Evolutionary conservation across 1,139 yeast genomes (phyloP).

Genomic region (Suhomyces panamericanus): DNA sequence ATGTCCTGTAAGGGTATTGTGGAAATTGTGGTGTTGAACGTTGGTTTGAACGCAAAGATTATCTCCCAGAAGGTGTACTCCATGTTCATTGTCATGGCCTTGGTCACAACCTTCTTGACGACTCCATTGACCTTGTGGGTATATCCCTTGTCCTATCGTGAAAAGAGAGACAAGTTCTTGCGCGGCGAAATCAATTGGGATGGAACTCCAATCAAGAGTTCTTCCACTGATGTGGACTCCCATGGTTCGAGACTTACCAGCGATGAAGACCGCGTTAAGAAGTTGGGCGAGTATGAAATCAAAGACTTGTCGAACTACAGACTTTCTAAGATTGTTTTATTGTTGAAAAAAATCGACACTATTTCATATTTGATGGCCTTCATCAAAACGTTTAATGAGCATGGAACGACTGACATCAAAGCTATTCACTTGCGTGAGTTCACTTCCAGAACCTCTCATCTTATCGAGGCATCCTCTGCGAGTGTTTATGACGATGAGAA

Average conservation of each 20-base stretch:
- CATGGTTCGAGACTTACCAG: conserved; percentile 2
- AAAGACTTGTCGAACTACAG: conserved; percentile 21
- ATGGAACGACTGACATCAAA: conserved; percentile 42
- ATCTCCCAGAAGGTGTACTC: conserved; percentile 65
- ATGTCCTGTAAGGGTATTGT: conserved; percentile 90
- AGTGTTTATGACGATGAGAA: conserved; percentile 17
- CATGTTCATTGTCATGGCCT: conserved; percentile 81
- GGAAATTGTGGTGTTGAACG: conserved; percentile 73
- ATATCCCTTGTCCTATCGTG: conserved; percentile 64
- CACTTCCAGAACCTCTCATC: conserved; percentile 66
- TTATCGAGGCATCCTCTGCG: conserved; percentile 57
- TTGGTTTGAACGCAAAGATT: conserved; percentile 71
- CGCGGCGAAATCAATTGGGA: conserved; percentile 46
- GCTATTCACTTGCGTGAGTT: conserved; percentile 60
- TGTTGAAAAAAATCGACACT: conserved; percentile 34
- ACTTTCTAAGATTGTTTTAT: conserved; percentile 27
- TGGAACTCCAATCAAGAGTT: conserved; percentile 21
- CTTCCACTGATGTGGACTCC: conserved; percentile 3
- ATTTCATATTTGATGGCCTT: conserved; percentile 37
- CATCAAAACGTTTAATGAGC: conserved; percentile 21
- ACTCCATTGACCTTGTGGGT: conserved; percentile 65
- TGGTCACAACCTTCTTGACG: conserved; percentile 70
- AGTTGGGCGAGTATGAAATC: conserved; percentile 15
- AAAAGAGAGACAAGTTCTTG: conserved; percentile 42
- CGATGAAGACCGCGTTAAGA: neutral